Percentiles rank a stretch among this genome's conserved stretches.
Conservation (phyloP, 768 basidiomycete genomes). For the Lactarius vividus region DNA sequence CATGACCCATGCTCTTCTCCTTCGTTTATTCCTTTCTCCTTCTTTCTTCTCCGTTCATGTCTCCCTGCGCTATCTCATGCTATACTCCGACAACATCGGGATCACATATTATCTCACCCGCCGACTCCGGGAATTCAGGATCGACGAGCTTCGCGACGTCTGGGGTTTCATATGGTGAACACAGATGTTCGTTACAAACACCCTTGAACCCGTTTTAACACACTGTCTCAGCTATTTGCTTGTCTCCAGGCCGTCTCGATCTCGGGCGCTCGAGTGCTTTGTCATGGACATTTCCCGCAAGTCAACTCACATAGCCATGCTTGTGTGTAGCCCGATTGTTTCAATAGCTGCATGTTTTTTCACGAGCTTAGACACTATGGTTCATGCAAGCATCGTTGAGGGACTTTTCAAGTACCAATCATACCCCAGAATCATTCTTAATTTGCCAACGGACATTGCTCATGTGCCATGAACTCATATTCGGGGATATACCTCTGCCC, state of each 20-base stretch:
- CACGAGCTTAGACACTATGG: slow-evolving; percentile 76
- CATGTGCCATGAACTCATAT: slow-evolving; percentile 95
- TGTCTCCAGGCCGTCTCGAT: slow-evolving; percentile 87
- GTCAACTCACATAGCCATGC: slow-evolving; percentile 93
- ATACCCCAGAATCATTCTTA: slow-evolving; percentile 74
- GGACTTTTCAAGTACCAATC: slow-evolving; percentile 61
- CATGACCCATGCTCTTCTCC: slow-evolving; percentile 77
- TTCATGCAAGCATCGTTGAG: slow-evolving; percentile 95
- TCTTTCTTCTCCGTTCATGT: slow-evolving; percentile 93
- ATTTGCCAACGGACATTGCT: slow-evolving; percentile 91
- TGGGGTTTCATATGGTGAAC: slow-evolving; percentile 86
- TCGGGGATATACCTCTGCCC: slow-evolving; percentile 75
- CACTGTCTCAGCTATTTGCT: slow-evolving; percentile 74
- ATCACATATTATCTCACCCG: slow-evolving; percentile 88
- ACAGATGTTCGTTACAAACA: slow-evolving; percentile 20
- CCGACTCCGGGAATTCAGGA: slow-evolving; percentile 65
- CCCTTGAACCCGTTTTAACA: slow-evolving; percentile 36
- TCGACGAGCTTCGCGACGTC: slow-evolving; percentile 72
- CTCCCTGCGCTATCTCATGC: slow-evolving; percentile 80
- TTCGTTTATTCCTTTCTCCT: slow-evolving; percentile 89
- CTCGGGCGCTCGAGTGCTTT: slow-evolving; percentile 91
- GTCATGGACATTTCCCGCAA: slow-evolving; percentile 84
- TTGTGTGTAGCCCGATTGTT: slow-evolving; percentile 56
- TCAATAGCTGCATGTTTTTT: slow-evolving; percentile 25
- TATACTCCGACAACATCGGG: slow-evolving; percentile 84